Base-by-base conservation (phyloP, 305 asterid species). In the Fraxinus sp. region DNA sequence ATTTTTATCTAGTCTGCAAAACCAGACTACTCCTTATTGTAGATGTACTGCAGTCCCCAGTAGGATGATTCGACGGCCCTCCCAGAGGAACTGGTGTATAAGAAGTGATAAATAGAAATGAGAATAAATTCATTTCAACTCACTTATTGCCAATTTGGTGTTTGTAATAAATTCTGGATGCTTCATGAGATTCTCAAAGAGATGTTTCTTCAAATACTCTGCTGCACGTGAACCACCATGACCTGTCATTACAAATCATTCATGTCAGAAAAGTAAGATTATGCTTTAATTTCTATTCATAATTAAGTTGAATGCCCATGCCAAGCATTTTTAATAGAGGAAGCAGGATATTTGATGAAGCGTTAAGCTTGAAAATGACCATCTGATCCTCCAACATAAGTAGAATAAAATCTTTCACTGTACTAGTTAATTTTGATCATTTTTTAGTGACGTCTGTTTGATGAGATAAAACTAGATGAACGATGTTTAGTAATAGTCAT, bases 181-280 rank as follows among this genome's bases (percentile, higher is more conserved):
- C 79, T 91, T 92, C 95, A 90, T 86, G 85, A 96, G 93, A 90
- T 95, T 96, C 91, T 87, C 93, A 90, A 96, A 96, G 74, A 96
- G 97, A 86, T 95, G 95, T 86, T 86, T 88, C 95, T 91, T 96
- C 95, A 96, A 90, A 91, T 28, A 96, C 86, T 96, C 98, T 57
- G 98, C 98, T 39, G 99, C 99, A 24, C 97, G 98, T 66, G 98
- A 89, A 52, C 99, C 99, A 85, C 99, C 98, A 85, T 96, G 99
- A 84, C 99, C 99, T 96, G 92, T 55, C 83, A 88, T 28, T 74
- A 86, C 79, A 77, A 75, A 82, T 43, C 64, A 37, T 66, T 86
- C 75, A 77, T 30, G 74, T 87, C 73, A 84, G 55, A 57, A 77
- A 77, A 82, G 43, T 16, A 74, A 28, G 75, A 68, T 28, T 7